Conservation (phyloP, 2,329 filamentous ascomycete genomes). For the Sordariomycetes sp. region DNA sequence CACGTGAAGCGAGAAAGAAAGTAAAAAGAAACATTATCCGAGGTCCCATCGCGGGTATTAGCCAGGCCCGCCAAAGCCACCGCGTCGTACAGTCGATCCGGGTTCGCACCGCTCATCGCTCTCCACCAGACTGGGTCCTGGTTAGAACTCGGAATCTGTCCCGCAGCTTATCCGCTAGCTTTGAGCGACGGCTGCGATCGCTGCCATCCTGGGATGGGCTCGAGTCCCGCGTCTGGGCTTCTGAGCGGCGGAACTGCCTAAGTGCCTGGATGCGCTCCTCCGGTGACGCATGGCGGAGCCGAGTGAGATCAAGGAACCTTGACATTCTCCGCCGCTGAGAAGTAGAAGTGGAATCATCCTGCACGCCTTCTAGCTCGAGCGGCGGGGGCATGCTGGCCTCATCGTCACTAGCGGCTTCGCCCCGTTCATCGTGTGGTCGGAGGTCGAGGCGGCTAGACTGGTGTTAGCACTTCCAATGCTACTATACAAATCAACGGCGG, state of each 20-base stretch:
- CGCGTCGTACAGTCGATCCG: background rate
- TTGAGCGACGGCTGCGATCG: slow-evolving; percentile 28
- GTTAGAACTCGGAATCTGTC: slow-evolving; percentile 44
- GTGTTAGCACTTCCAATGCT: background rate
- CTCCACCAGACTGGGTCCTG: slow-evolving; percentile 21
- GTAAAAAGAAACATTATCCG: background rate
- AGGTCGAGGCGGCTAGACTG: slow-evolving; percentile 41
- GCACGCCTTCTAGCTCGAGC: slow-evolving; percentile 25
- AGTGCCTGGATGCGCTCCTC: slow-evolving; percentile 54
- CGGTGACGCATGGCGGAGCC: slow-evolving; percentile 45
- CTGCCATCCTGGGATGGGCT: slow-evolving; percentile 12
- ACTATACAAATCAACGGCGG: background rate
- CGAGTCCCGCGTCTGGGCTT: slow-evolving; percentile 5
- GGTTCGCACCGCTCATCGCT: background rate
- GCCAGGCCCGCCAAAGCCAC: background rate
- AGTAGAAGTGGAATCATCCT: slow-evolving; percentile 18
- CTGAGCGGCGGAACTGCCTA: slow-evolving; percentile 25
- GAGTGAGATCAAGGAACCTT: slow-evolving; percentile 44
- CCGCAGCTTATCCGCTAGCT: slow-evolving; percentile 36
- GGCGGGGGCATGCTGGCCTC: slow-evolving; percentile 24
- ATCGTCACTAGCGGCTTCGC: slow-evolving; percentile 11
- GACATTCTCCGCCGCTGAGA: slow-evolving; percentile 33
- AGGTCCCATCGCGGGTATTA: background rate
- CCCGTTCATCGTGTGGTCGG: slow-evolving; percentile 18
- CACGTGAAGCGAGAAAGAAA: background rate